phyloP scores from a whole-genome alignment of 768 basidiomycete genomes.

The Tylopilus sp. region DNA sequence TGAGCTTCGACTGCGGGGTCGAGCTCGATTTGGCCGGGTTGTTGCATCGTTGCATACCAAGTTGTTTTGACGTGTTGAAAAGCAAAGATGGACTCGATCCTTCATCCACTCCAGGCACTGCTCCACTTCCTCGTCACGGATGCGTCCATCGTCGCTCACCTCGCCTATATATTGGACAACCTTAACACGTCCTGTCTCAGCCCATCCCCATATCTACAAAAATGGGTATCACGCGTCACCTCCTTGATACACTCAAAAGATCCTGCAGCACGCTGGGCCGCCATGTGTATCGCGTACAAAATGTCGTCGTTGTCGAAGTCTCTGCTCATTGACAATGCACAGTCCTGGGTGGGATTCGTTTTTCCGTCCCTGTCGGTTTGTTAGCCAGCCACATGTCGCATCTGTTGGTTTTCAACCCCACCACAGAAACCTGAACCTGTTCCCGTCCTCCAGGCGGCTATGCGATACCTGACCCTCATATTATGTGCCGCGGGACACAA shows the following conservation, averaged over 20 bases:
- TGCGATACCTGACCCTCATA: slow-evolving; percentile 60
- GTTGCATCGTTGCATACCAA: slow-evolving; percentile 20
- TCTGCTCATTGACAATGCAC: slow-evolving; percentile 66
- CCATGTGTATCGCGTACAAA: slow-evolving; percentile 68
- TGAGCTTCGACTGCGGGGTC: slow-evolving; percentile 55
- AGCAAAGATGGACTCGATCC: slow-evolving; percentile 37
- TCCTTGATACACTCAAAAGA: slow-evolving; percentile 77
- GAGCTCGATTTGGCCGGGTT: slow-evolving; percentile 29
- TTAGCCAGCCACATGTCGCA: slow-evolving; percentile 26
- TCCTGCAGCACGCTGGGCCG: slow-evolving; percentile 75
- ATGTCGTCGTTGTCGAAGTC: slow-evolving; percentile 55
- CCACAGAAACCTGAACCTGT: slow-evolving; percentile 64
- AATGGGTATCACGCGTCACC: slow-evolving; percentile 74
- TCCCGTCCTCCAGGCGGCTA: slow-evolving; percentile 57
- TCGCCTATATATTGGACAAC: slow-evolving; percentile 56
- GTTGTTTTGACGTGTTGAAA: slow-evolving; percentile 36
- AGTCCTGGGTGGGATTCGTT: slow-evolving; percentile 65
- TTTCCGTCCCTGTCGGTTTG: slow-evolving; percentile 70
- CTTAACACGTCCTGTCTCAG: slow-evolving; percentile 50
- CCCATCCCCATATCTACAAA: slow-evolving; percentile 64
- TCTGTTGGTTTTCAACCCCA: slow-evolving; percentile 13
- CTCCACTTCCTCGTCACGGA: slow-evolving; percentile 74
- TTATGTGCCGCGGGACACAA: slow-evolving; percentile 57
- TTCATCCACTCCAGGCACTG: slow-evolving; percentile 57
- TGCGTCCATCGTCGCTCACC: slow-evolving; percentile 50